These are phyloP conservation scores for Chaetomium tenue DNA, from an alignment of 495 filamentous ascomycete genomes.

Conservation along the genomic window DNA sequence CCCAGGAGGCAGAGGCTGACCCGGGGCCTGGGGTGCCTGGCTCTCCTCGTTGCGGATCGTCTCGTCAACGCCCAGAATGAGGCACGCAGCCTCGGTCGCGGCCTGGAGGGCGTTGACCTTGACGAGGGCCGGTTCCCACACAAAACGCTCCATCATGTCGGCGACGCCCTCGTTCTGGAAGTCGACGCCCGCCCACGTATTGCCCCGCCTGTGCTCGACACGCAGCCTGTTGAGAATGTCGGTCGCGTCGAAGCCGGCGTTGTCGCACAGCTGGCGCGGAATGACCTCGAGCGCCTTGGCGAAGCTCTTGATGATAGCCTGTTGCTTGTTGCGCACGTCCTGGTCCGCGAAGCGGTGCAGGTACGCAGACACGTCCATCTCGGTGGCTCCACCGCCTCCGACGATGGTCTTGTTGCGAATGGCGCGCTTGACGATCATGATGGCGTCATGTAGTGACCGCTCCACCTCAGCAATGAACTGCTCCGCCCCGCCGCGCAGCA, in stretches of 20 bases:
- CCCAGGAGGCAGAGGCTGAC: constrained; percentile 78
- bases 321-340: constrained; percentile 91
- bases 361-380: constrained; percentile 95
- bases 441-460: constrained; percentile 93
- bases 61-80: constrained; percentile 96
- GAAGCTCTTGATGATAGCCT: constrained; percentile 95
- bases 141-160: constrained; percentile 89
- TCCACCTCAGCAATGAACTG: constrained; percentile 99
- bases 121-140: constrained; percentile 94
- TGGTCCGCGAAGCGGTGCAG: constrained; percentile 88
- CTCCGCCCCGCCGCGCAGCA: constrained; percentile 93
- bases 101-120: constrained; percentile 98
- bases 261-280: constrained; percentile 94
- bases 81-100: constrained; percentile 87
- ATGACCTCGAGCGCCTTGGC: constrained; percentile 97
- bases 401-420: constrained; percentile 92
- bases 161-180: constrained; percentile 86
- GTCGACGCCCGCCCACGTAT: constrained; percentile 93
- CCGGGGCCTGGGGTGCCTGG: constrained; percentile 72
- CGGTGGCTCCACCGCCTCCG: constrained; percentile 87
- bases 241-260: constrained; percentile 96
- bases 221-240: constrained; percentile 93
- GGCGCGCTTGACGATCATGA: constrained; percentile 99
- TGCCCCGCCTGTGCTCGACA: constrained; percentile 89
- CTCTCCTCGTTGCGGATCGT: constrained; percentile 97